These are phyloP conservation scores for Starmera quercuum DNA, from an alignment of 805 yeast species.

Conservation along the genomic window DNA sequence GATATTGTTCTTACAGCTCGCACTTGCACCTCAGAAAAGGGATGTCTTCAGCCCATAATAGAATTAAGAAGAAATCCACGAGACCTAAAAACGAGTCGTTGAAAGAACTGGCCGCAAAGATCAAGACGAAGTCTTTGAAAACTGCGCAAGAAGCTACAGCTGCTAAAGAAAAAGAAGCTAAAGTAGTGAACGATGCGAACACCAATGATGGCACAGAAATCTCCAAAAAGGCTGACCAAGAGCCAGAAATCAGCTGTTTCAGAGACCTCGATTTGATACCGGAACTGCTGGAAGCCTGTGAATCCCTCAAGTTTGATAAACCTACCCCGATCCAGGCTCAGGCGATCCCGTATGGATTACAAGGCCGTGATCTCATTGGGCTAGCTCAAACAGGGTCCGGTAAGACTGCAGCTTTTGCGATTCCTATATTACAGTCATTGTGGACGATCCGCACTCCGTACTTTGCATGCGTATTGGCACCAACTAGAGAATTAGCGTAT, in stretches of 20 bases:
- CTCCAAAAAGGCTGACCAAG: constrained; percentile 3
- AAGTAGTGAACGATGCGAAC: constrained; percentile 16
- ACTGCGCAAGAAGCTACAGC: constrained; percentile 2
- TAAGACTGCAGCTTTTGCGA: constrained; percentile 96
- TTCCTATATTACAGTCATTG: constrained; percentile 84
- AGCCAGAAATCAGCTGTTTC: constrained; percentile 33
- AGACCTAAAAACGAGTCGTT: constrained; percentile 29
- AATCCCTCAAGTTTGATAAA: constrained; percentile 59
- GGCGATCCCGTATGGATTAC: constrained; percentile 83
- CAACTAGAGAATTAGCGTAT: constrained; percentile 79
- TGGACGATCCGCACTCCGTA: constrained; percentile 87
- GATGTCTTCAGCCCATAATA: no score
- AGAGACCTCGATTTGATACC: constrained; percentile 59
- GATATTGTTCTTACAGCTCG: no score
- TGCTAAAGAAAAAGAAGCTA: constrained; percentile 6
- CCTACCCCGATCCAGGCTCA: constrained; percentile 95
- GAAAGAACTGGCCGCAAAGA: constrained; percentile 49
- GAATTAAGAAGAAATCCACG: constrained; percentile 12
- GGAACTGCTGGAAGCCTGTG: constrained; percentile 74
- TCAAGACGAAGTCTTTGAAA: constrained; percentile 33
- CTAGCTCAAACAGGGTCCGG: constrained; percentile 98
- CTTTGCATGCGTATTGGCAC: constrained; percentile 82
- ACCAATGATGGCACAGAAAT: constrained; percentile 2
- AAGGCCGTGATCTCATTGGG: constrained; percentile 91
- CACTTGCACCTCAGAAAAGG: no score